Base-by-base conservation (phyloP, 331 rosid genomes). In the Ulmus americana region DNA sequence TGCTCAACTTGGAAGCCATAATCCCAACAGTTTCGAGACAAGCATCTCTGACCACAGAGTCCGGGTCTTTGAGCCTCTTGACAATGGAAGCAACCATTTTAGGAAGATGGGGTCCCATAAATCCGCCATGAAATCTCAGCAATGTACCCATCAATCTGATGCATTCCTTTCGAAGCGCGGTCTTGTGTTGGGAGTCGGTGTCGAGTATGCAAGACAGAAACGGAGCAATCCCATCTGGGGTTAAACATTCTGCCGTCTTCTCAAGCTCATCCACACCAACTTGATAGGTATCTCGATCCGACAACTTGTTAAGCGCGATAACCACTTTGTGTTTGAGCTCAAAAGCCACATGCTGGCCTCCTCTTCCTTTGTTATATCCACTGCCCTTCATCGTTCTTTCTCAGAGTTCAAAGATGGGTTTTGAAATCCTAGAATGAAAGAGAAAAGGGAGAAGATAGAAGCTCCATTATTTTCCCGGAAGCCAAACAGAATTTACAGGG, bases 271-370 rank as follows among this genome's bases (percentile, higher is more conserved):
- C 87, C 2, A 76, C 74, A 10, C 89, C 97, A 45, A 85, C 71
- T 18, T 85, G 95, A 55, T 77, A 83, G 6, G 97, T 90, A 53
- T 90, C 97, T 6, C 96, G 77, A 70, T 90, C 97, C 0, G 91
- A 83, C 10, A 90, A 84, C 79, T 90, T 90, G 86, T 82, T 87
- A 54, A 88, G 65, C 0, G 96, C 91, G 7, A 15, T 10, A 6
- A 76, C 75, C 56, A 84, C 82, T 74, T 81, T 79, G 10, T 84
- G 86, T 39, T 85, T 87, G 1, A 87, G 77, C 77, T 88, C 91
- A 10, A 82, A 79, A 35, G 42, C 65, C 61, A 77, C 72, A 45
- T 84, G 88, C 10, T 84, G 81, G 2, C 73, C 15, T 56, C 79
- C 77, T 61, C 85, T 75, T 40, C 60, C 84, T 70, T 76, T 70